These are phyloP conservation scores for Lotmaria passim DNA, from an alignment of 208 protist genomes.

Conservation along the genomic window DNA sequence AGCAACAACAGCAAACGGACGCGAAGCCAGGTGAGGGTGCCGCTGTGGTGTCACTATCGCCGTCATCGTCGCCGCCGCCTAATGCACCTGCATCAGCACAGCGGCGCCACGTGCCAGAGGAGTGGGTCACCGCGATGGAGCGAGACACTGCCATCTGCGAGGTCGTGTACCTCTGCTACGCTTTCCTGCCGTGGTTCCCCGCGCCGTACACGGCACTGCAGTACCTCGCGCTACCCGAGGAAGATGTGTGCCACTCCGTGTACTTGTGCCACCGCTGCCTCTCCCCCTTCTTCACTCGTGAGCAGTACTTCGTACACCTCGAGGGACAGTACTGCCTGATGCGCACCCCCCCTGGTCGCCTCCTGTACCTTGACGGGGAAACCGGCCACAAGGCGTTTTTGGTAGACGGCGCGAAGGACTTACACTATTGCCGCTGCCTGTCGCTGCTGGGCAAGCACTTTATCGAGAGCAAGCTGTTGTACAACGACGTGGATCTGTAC, in stretches of 20 bases:
- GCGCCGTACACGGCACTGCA: constrained; percentile 53
- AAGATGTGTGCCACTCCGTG: constrained; percentile 68
- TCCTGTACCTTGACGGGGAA: constrained; percentile 57
- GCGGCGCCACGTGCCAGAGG: constrained; percentile 27
- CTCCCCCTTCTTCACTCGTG: constrained; percentile 58
- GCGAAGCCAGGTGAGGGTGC: neutral
- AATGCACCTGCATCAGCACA: neutral
- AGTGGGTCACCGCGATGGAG: constrained; percentile 65
- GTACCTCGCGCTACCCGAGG: constrained; percentile 58
- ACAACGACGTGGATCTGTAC: constrained; percentile 79
- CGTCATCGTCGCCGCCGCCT: neutral
- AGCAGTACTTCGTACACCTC: constrained; percentile 52
- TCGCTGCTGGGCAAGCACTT: constrained; percentile 66
- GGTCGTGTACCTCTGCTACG: constrained; percentile 69
- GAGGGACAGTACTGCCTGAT: constrained; percentile 52
- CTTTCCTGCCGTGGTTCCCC: constrained; percentile 68
- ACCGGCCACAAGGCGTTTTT: constrained; percentile 45
- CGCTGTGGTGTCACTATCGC: neutral
- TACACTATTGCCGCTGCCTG: constrained; percentile 70
- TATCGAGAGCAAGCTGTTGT: constrained; percentile 75
- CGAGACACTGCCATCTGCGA: constrained; percentile 64
- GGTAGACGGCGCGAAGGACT: constrained; percentile 68
- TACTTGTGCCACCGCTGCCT: constrained; percentile 78
- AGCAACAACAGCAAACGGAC: neutral
- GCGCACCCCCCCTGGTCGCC: constrained; percentile 45